phyloP scores from a whole-genome alignment of 2,329 filamentous ascomycete species.

The Colletotrichum trifolii region DNA sequence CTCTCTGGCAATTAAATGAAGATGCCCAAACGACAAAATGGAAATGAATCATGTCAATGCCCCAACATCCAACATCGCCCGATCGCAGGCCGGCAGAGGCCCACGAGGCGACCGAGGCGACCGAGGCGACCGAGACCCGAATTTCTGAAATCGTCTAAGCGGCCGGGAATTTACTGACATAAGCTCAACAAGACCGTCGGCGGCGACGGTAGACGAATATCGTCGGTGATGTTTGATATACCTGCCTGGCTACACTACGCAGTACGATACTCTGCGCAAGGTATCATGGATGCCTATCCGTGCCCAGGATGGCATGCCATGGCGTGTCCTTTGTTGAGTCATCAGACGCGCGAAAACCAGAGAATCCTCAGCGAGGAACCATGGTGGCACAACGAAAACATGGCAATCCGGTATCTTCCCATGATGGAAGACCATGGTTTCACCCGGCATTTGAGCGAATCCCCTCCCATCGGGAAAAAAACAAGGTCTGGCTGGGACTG shows the following conservation, averaged over 20 bases:
- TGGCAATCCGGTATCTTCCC: slow-evolving; percentile 30
- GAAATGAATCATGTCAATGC: slow-evolving; percentile 17
- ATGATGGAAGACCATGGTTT: slow-evolving; percentile 21
- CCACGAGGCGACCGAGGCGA: not conserved
- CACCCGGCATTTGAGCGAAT: slow-evolving; percentile 16
- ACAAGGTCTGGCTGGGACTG: slow-evolving; percentile 7
- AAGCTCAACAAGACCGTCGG: slow-evolving; percentile 17
- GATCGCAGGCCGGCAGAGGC: not conserved
- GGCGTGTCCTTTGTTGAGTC: slow-evolving; percentile 20
- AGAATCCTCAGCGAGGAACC: slow-evolving; percentile 12
- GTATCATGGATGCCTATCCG: too few species aligned
- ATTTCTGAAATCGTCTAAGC: slow-evolving; percentile 20
- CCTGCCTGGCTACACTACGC: not conserved
- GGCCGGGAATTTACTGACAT: slow-evolving; percentile 33
- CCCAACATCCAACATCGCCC: slow-evolving; percentile 12
- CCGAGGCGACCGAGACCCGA: slow-evolving; percentile 32
- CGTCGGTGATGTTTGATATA: slow-evolving; percentile 3
- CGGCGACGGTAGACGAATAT: slow-evolving; percentile 6
- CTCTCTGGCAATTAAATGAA: slow-evolving; percentile 10
- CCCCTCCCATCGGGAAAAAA: not conserved
- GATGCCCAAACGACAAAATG: slow-evolving; percentile 22
- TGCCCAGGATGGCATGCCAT: too few species aligned
- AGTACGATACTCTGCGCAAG: too few species aligned
- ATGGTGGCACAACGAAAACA: slow-evolving; percentile 23
- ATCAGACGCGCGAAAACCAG: slow-evolving; percentile 23